Conservation (phyloP, 345 rosid genomes). For the Brassica napus region Da-Ae NC_063451.1:31144501-31145000, state of each 20-base stretch:
- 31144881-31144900: conserved; percentile 10
- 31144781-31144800: conserved; percentile 60
- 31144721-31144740: conserved; percentile 79
- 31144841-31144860: conserved; percentile 4
- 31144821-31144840: conserved; percentile 3
- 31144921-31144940: neutral
- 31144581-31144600: neutral
- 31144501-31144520: neutral
- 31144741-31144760: conserved; percentile 88
- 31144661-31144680: conserved; percentile 72
- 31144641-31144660: conserved; percentile 71
- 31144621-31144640: conserved; percentile 76
- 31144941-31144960: conserved; percentile 5
- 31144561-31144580: neutral
- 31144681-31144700: conserved; percentile 92
- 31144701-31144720: conserved; percentile 77
- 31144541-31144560: conserved; percentile 75
- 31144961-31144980: conserved; percentile 25
- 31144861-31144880: neutral
- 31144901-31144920: neutral
- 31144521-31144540: conserved; percentile 57
- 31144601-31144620: neutral
- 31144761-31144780: conserved; percentile 94
- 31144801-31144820: neutral
- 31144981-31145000: conserved; percentile 34